A percentile compares a stretch with the other conserved stretches of the same genome.
These are phyloP conservation scores for Paramecium primaurelia DNA, from an alignment of 73 alveolate genomes.

Conservation along the genomic window DNA sequence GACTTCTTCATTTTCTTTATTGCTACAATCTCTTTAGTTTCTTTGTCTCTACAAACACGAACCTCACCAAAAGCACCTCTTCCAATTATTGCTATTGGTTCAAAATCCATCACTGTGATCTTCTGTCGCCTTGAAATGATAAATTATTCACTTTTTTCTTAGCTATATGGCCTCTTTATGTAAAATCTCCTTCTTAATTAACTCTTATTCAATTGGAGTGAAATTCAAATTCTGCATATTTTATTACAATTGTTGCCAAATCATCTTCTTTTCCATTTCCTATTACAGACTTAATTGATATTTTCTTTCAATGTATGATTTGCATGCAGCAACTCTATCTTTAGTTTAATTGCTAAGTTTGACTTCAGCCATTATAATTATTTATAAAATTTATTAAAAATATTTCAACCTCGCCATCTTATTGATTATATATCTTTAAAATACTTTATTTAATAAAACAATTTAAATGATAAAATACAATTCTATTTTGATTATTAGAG, in stretches of 20 bases:
- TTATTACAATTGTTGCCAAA: constrained; percentile 64
- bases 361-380: constrained; percentile 2
- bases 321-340: constrained; percentile 60
- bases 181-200: constrained; percentile 67
- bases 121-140: constrained; percentile 33
- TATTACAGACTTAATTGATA: neutral
- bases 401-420: neutral
- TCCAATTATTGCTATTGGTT: constrained; percentile 25
- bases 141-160: constrained; percentile 59
- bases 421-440: neutral
- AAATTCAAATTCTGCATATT: constrained; percentile 63
- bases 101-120: constrained; percentile 75
- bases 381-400: neutral
- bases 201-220: constrained; percentile 59
- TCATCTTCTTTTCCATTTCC: constrained; percentile 27
- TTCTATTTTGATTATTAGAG: neutral
- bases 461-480: too few species aligned
- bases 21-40: constrained; percentile 73
- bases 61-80: constrained; percentile 65
- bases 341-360: constrained; percentile 20
- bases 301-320: constrained; percentile 54
- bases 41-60: constrained; percentile 69
- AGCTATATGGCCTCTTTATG: constrained; percentile 66
- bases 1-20: constrained; percentile 75
- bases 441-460: too few species aligned